A percentile compares a stretch with the other conserved stretches of the same genome.
Evolutionary conservation across 805 yeast genomes (phyloP).

Genomic region (Pichia rugopelliculosa): DNA sequence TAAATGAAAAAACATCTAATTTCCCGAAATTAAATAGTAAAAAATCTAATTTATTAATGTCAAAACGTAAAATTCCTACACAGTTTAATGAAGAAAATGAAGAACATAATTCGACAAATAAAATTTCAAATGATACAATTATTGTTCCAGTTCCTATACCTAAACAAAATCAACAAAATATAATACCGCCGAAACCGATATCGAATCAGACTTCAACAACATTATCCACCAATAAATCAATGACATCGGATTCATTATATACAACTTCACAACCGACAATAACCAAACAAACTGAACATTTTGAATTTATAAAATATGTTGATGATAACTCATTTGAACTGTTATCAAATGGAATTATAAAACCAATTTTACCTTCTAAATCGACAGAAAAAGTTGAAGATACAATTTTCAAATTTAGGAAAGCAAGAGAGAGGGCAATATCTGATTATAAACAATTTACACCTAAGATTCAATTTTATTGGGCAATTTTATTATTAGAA

Average conservation of each 20-base stretch:
- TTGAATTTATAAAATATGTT: background rate
- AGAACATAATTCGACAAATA: background rate
- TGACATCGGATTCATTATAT: conserved; percentile 7
- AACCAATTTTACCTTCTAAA: conserved; percentile 26
- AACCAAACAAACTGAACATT: background rate
- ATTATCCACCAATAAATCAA: background rate
- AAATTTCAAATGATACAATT: background rate
- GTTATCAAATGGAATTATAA: conserved; percentile 21
- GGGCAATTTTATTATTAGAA: conserved; percentile 54
- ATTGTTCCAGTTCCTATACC: background rate
- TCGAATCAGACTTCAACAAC: background rate
- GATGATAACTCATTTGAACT: conserved; percentile 15
- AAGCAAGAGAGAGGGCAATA: conserved; percentile 27
- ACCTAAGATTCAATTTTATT: conserved; percentile 49
- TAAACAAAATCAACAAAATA: background rate
- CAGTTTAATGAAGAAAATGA: conserved; percentile 11
- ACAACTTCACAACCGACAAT: too few species aligned
- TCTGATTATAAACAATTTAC: conserved; percentile 33
- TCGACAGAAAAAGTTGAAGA: conserved; percentile 23
- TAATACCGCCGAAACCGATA: background rate
- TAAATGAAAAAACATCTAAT: background rate
- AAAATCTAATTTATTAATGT: conserved; percentile 6
- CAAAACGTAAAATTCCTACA: conserved; percentile 21
- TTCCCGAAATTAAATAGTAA: background rate
- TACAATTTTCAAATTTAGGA: conserved; percentile 23